Conservation (phyloP, 176 grass and related monocot genomes). For the Panicum miliaceum region DNA sequence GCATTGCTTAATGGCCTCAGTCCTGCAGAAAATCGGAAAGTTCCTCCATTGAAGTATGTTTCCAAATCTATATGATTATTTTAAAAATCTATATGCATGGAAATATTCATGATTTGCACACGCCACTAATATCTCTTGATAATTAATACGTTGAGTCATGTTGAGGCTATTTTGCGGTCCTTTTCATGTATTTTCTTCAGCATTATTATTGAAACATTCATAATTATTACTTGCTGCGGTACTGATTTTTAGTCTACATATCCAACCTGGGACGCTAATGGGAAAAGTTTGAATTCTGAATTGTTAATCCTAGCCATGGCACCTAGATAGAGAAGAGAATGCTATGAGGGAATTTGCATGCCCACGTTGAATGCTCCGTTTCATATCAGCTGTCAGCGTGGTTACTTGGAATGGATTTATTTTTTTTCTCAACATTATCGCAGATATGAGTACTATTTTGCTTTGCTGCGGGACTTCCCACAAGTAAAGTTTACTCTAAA, state of each 20-base stretch:
- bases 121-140: constrained; percentile 27
- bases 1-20: constrained; percentile 88
- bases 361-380: not conserved
- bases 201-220: not conserved
- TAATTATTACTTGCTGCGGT: not conserved
- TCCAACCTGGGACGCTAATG: not conserved
- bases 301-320: not conserved
- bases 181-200: not conserved
- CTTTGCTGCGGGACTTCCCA: constrained; percentile 89
- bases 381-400: not conserved
- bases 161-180: not conserved
- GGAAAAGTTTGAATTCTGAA: constrained; percentile 7
- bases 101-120: not conserved
- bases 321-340: constrained; percentile 15
- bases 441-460: constrained; percentile 98
- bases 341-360: constrained; percentile 15
- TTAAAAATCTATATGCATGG: not conserved
- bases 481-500: constrained; percentile 86
- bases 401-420: not conserved
- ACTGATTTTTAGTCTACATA: not conserved
- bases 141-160: not conserved
- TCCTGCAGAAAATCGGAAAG: constrained; percentile 80
- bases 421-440: not conserved
- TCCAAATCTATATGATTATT: not conserved
- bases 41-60: constrained; percentile 96